Conservation (phyloP, 768 basidiomycete species). For the Xanthoconium purpureum region DNA sequence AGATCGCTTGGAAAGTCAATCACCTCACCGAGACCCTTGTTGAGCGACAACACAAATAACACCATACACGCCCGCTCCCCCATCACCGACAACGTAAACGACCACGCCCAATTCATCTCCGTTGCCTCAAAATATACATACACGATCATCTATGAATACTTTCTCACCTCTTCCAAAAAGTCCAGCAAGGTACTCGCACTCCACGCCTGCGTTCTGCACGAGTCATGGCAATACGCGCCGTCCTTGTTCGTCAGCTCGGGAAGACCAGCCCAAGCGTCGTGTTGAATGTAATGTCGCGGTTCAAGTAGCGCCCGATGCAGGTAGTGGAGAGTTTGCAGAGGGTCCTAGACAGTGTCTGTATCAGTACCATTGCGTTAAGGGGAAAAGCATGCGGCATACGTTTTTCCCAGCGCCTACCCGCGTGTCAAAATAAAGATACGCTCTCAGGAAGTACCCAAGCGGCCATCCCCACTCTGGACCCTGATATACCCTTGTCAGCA, state of each 20-base stretch:
- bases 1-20: slow-evolving; percentile 13
- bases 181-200: slow-evolving; percentile 90
- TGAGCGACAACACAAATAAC: slow-evolving; percentile 22
- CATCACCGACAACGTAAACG: not conserved
- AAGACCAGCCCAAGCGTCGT: slow-evolving; percentile 88
- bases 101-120: not conserved
- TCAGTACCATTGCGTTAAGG: not conserved
- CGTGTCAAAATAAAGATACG: slow-evolving; percentile 86
- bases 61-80: slow-evolving; percentile 19
- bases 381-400: slow-evolving; percentile 41
- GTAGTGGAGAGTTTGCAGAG: slow-evolving; percentile 70
- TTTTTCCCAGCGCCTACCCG: slow-evolving; percentile 62
- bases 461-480: slow-evolving; percentile 97
- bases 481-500: slow-evolving; percentile 36
- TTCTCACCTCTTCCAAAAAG: slow-evolving; percentile 68
- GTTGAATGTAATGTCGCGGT: slow-evolving; percentile 69
- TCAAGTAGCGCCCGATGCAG: slow-evolving; percentile 71
- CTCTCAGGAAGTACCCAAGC: slow-evolving; percentile 90
- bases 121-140: no score
- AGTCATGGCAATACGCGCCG: slow-evolving; percentile 80
- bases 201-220: slow-evolving; percentile 96
- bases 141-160: slow-evolving; percentile 11
- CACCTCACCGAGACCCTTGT: slow-evolving; percentile 12
- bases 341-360: slow-evolving; percentile 47
- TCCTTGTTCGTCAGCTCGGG: slow-evolving; percentile 90